Evolutionary conservation across 164 flowering plant genomes (phyloP).

Genomic region (Litsea cubeba): DNA sequence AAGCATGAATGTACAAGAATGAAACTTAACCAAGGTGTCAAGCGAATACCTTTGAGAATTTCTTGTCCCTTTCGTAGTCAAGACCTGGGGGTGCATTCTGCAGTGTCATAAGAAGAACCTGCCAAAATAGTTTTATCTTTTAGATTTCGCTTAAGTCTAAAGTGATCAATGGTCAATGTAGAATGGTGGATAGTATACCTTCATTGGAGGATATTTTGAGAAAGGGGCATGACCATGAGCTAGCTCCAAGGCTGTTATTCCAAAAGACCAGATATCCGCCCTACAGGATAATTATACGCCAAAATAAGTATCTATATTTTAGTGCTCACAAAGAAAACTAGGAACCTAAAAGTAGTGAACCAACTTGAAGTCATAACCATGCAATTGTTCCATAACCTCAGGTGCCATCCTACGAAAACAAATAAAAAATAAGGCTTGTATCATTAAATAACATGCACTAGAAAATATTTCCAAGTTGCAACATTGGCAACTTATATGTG

Average conservation of each 20-base stretch:
- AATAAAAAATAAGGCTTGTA: not conserved
- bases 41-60: constrained; percentile 74
- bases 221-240: constrained; percentile 99
- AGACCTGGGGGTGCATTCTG: constrained; percentile 96
- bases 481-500: not conserved
- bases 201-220: constrained; percentile 98
- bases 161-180: not conserved
- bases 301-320: constrained; percentile 7
- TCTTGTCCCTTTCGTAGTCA: constrained; percentile 77
- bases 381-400: constrained; percentile 93
- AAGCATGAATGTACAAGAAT: not conserved
- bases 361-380: constrained; percentile 94
- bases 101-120: constrained; percentile 97
- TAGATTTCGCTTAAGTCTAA: constrained; percentile 2
- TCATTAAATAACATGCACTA: not conserved
- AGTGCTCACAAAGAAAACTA: not conserved
- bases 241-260: constrained; percentile 95
- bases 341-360: constrained; percentile 11
- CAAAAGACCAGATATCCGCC: constrained; percentile 99
- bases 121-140: constrained; percentile 4
- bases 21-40: not conserved
- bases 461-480: not conserved
- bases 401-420: constrained; percentile 92
- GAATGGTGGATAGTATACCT: constrained; percentile 41
- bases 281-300: constrained; percentile 35